These are phyloP conservation scores for Trichoderma sp. DNA, from an alignment of 2,329 filamentous ascomycete genomes.

Conservation along the genomic window DNA sequence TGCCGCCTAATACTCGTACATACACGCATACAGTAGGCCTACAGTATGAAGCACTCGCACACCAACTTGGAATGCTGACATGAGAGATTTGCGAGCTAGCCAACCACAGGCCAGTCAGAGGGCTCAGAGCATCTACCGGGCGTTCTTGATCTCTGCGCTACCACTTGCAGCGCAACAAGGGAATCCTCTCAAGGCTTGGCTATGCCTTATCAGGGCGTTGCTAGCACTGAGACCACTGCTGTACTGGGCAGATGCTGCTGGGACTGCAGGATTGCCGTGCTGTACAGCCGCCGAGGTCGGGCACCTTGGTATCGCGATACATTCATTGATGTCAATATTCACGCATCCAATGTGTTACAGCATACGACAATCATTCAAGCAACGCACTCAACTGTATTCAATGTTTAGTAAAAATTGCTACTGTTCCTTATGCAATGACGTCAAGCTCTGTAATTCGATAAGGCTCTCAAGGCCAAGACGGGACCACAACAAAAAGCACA, in stretches of 20 bases:
- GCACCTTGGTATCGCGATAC: not conserved
- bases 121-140: not conserved
- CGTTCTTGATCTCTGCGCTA: not conserved
- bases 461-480: not conserved
- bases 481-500: not conserved
- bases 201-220: not conserved
- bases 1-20: not conserved
- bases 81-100: not conserved
- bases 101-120: not conserved
- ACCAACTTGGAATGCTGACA: not conserved
- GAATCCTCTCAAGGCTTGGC: not conserved
- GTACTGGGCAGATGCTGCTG: not conserved
- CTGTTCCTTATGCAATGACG: not conserved
- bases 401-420: not conserved
- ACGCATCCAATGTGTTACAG: not conserved
- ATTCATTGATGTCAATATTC: not conserved
- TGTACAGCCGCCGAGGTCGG: not conserved
- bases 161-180: not conserved
- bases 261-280: not conserved
- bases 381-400: not conserved
- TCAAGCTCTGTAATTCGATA: not conserved
- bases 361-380: not conserved
- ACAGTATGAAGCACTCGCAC: not conserved
- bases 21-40: too few species aligned
- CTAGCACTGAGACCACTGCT: not conserved